A percentile compares a stretch with the other conserved stretches of the same genome.
Evolutionary conservation across 139 green algal species (phyloP).

Genomic region (Chlorella ohadii): DNA sequence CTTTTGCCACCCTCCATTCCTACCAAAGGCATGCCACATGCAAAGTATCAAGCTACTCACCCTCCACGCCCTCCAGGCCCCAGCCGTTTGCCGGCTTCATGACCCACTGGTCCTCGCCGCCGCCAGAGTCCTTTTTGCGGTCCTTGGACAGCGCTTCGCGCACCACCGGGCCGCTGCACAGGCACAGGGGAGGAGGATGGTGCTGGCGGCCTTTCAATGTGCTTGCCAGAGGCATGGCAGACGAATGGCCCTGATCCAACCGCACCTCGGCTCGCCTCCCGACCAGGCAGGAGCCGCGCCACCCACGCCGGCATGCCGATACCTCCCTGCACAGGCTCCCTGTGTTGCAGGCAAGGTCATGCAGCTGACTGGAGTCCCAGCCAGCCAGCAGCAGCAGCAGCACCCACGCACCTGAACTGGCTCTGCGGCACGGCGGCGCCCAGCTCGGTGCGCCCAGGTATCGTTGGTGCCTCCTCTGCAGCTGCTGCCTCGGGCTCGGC

Average conservation of each 20-base stretch:
- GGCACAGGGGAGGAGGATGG: background rate
- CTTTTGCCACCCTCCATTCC: no score
- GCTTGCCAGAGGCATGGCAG: background rate
- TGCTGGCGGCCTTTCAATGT: background rate
- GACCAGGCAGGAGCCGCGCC: no score
- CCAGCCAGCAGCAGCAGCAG: background rate
- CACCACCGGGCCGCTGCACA: background rate
- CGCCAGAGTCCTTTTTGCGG: slow-evolving; percentile 47
- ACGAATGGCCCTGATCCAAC: no score
- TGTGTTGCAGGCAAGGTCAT: no score
- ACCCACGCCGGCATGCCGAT: no score
- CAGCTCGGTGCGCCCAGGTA: slow-evolving; percentile 10
- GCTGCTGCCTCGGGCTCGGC: background rate
- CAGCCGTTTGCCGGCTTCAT: slow-evolving; percentile 46
- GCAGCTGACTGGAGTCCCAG: background rate
- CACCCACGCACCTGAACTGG: background rate
- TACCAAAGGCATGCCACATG: background rate
- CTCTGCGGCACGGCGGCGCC: background rate
- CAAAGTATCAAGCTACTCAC: background rate
- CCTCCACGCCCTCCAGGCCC: background rate
- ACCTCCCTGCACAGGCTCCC: no score
- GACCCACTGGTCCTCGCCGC: slow-evolving; percentile 67
- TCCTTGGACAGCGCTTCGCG: slow-evolving; percentile 57
- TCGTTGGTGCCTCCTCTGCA: background rate
- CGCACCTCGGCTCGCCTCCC: no score